These are phyloP conservation scores for Epichloe sibirici DNA, from an alignment of 2,329 filamentous ascomycete species.

Conservation along the genomic window DNA sequence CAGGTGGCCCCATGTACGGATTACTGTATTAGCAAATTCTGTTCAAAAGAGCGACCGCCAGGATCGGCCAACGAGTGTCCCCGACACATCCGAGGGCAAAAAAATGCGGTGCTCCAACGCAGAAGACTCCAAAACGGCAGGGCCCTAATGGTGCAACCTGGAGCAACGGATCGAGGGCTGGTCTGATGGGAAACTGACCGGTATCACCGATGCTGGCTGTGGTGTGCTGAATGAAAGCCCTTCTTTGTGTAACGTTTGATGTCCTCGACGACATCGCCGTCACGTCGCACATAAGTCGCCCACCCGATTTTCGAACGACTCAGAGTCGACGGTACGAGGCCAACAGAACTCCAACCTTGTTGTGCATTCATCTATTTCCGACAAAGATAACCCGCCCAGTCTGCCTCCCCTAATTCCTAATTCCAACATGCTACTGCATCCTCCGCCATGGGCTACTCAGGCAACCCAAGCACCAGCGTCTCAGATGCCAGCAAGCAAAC, in stretches of 20 bases:
- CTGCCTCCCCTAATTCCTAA: neutral
- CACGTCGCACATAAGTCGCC: neutral
- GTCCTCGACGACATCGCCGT: neutral
- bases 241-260: neutral
- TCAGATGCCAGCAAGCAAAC: neutral
- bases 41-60: no score
- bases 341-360: neutral
- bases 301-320: neutral
- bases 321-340: neutral
- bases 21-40: no score
- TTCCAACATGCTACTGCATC: neutral
- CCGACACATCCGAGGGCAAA: no score
- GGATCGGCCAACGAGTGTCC: no score
- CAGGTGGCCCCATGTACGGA: no score
- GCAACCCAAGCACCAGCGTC: conserved; percentile 2
- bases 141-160: no score
- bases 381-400: neutral
- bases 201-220: neutral
- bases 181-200: neutral
- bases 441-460: conserved; percentile 4
- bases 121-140: no score
- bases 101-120: no score
- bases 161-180: no score
- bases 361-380: neutral
- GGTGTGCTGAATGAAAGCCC: neutral